Conservation (phyloP, 306 rosid genomes). For the Acacia crassicarpa region DNA sequence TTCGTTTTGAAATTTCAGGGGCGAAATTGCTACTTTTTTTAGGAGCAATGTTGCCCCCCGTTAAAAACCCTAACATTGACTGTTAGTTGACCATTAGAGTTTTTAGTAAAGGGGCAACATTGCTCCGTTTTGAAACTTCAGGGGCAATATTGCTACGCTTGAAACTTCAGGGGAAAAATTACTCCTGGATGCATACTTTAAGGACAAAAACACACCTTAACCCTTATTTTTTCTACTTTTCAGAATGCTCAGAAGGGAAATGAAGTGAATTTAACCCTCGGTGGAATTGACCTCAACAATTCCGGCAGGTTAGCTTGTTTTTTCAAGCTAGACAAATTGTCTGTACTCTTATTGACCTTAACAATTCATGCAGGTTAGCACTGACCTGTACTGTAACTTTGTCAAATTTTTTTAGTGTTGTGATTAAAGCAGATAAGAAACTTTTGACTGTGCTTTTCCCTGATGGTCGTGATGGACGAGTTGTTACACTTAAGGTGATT, state of each 20-base stretch:
- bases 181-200: no score
- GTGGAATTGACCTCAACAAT: slow-evolving; percentile 99
- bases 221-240: slow-evolving; percentile 24
- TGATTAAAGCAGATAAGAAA: slow-evolving; percentile 88
- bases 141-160: no score
- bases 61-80: no score
- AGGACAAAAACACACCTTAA: no score
- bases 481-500: slow-evolving; percentile 94
- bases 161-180: no score
- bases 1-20: no score
- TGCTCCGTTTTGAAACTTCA: no score
- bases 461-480: slow-evolving; percentile 95
- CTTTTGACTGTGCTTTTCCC: slow-evolving; percentile 92
- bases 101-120: no score
- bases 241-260: slow-evolving; percentile 80
- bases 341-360: slow-evolving; percentile 10
- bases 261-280: slow-evolving; percentile 94
- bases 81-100: no score
- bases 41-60: no score
- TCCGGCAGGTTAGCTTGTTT: slow-evolving; percentile 98
- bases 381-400: slow-evolving; percentile 8
- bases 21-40: no score
- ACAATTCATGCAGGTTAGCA: neutral
- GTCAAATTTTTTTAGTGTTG: slow-evolving; percentile 68
- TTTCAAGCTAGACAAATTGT: slow-evolving; percentile 25